A percentile compares a stretch with the other conserved stretches of the same genome.
phyloP scores from a whole-genome alignment of 2,329 filamentous ascomycete genomes.

The Thermothelomyces thermophilus region DNA sequence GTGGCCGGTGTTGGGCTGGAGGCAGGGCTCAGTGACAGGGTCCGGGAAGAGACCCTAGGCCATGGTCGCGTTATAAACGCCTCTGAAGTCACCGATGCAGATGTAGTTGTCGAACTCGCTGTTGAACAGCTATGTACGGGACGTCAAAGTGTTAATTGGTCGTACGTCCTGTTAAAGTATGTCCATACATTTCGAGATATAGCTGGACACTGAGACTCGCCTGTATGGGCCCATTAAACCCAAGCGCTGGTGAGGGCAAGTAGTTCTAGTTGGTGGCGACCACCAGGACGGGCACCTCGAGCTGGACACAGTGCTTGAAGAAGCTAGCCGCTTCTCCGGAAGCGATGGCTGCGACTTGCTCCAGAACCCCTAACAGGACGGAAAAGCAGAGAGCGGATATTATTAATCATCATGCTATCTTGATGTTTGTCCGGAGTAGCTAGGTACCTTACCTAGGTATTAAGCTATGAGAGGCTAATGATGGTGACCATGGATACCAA shows the following conservation, averaged over 20 bases:
- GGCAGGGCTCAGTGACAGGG: not conserved
- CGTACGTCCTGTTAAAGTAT: too few relatives aligned
- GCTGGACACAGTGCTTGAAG: not conserved
- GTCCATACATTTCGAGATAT: too few relatives aligned
- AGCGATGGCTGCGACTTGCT: not conserved
- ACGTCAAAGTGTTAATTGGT: not conserved
- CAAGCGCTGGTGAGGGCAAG: not conserved
- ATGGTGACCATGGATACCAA: too few relatives aligned
- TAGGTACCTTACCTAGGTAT: too few relatives aligned
- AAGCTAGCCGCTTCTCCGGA: not conserved
- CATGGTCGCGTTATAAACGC: not conserved
- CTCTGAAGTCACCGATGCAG: not conserved
- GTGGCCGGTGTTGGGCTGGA: not conserved
- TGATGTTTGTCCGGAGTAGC: too few relatives aligned
- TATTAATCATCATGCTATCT: not conserved
- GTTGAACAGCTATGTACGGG: not conserved
- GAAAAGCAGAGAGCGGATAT: not conserved
- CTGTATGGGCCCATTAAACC: not conserved
- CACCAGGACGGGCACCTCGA: not conserved
- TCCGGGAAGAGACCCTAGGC: not conserved
- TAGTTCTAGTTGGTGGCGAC: not conserved
- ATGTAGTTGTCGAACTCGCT: not conserved
- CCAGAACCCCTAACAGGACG: not conserved
- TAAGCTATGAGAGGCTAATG: too few relatives aligned
- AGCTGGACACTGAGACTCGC: not conserved